Evolutionary conservation across 768 basidiomycete genomes (phyloP), one percentile per base, ranked within the genome.

Genomic region (Mycena sanguinolenta): DNA sequence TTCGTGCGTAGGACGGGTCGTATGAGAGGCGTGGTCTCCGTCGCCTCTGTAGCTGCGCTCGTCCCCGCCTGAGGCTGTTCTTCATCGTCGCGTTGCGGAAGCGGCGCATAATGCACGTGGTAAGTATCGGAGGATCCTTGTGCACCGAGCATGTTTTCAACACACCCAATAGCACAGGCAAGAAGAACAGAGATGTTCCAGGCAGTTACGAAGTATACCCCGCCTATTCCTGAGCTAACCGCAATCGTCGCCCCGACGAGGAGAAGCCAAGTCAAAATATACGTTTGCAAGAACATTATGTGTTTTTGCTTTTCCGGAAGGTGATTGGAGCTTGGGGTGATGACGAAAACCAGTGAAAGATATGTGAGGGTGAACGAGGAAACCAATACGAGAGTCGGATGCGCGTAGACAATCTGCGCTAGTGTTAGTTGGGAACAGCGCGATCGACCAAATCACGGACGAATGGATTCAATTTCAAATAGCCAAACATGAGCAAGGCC

Each of bases 331-430:
- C 73, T 65, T 74, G 75, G 77, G 0, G 84, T 82, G 36, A 89
- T 74, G 27, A 85, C 76, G 27, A 87, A 74, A 14, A 84, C 82
- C 19, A 84, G 79, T 1, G 81, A 74, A 21, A 92, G 79, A 75
- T 89, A 91, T 1, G 86, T 81, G 17, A 90, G 75, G 19, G 86
- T 83, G n/a, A 85, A 73, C 36, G 84, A 81, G 0, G 89, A 87
- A 25, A 82, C 70, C 16, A 90, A 75, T 17, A 91, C 87, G 17
- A 86, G 75, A 65, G 86, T 85, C 4, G 87, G 86, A 9, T 84
- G 84, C 2, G 91, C 87, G 75, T 94, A 90, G 12, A 89, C 80
- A 32, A 90, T 83, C 93, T 94, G 73, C 17, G 21, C 16, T n/a
- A 23, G 62, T 67, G 14, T 73, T 38, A 44, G 65, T 38, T 28